Evolutionary conservation across 2,329 filamentous ascomycete species (phyloP).

Genomic region (Clonostachys solani): DNA sequence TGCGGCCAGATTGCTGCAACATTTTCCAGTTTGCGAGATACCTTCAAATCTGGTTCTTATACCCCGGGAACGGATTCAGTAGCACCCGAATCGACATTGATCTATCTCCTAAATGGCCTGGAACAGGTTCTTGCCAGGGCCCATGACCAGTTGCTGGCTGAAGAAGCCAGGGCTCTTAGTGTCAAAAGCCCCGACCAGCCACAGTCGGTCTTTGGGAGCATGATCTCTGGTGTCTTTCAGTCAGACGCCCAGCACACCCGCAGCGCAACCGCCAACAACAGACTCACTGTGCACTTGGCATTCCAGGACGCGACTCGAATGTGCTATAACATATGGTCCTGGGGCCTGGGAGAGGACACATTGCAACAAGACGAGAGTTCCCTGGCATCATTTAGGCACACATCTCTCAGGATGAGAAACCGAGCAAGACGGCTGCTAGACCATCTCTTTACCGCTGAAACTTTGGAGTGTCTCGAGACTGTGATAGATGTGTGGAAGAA

Average conservation of each 20-base stretch:
- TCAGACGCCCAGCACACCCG: conserved; percentile 73
- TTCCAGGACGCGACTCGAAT: conserved; percentile 94
- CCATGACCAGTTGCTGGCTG: conserved; percentile 74
- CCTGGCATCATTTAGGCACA: conserved; percentile 82
- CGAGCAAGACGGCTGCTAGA: conserved; percentile 83
- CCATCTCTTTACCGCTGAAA: conserved; percentile 88
- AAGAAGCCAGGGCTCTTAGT: conserved; percentile 66
- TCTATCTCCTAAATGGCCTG: conserved; percentile 86
- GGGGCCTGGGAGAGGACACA: conserved; percentile 66
- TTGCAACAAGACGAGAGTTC: conserved; percentile 60
- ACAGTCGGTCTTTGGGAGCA: conserved; percentile 88
- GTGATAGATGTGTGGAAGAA: conserved; percentile 79
- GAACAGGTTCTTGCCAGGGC: conserved; percentile 86
- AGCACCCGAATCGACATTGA: conserved; percentile 66
- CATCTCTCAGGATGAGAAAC: conserved; percentile 86
- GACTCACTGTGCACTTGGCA: conserved; percentile 88
- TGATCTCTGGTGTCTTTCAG: conserved; percentile 87
- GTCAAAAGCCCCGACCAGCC: conserved; percentile 78
- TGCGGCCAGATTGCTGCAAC: conserved; percentile 72
- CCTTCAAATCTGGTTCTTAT: conserved; percentile 42
- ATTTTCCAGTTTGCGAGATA: conserved; percentile 65
- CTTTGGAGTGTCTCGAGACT: conserved; percentile 89
- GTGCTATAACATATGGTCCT: conserved; percentile 93
- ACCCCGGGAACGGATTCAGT: conserved; percentile 13
- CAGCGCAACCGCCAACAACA: conserved; percentile 84